Base-by-base conservation (phyloP, 257 asterid species). In the Penstemon barbatus region DNA sequence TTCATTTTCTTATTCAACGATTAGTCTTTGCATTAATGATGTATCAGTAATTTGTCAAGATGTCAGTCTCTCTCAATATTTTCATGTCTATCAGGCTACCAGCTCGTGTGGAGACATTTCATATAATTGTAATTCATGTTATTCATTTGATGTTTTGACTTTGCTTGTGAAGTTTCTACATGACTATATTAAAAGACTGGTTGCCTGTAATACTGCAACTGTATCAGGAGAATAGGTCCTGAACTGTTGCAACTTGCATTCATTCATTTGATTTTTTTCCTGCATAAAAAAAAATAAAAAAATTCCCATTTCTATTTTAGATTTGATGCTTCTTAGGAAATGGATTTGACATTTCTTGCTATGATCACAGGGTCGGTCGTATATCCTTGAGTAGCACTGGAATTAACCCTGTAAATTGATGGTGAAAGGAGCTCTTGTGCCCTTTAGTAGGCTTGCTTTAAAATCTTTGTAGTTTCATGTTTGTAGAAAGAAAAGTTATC, bases 281-380 rank as follows among this genome's bases (percentile, higher is more conserved):
- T 63, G 40, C 44, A 40, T 61, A 66, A 41, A 76, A 45, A 52
- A 18, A 36, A 66, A 41, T 74, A 45, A 52, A 18, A 36, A 13
- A 13, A 15, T 61, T 68, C 49, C 52, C 64, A 5, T 37, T 52
- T 70, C 68, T 71, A 60, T 61, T 71, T 61, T 70, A 63, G 63
- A 43, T 73, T 74, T 71, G 75, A 79, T 70, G 71, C 77, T 76
- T 79, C 84, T 83, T 78, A 76, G 59, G 81, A 75, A 81, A 77
- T 61, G 52, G 19, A 65, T 71, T 71, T 78, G 46, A 57, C 75
- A 68, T 79, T 65, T 77, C 71, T 76, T 61, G 64, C 84, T 85
- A 71, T 85, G 86, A 83, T 89, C 92, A 88, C 96, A 84, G 89
- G 95, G 80, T 78, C 77, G 41, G 78, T 88, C 83, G 0, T 54